Percentiles rank a stretch among this genome's conserved stretches.
These are phyloP conservation scores for Leishmania tropica DNA, from an alignment of 208 protist species.

Conservation along the genomic window DNA sequence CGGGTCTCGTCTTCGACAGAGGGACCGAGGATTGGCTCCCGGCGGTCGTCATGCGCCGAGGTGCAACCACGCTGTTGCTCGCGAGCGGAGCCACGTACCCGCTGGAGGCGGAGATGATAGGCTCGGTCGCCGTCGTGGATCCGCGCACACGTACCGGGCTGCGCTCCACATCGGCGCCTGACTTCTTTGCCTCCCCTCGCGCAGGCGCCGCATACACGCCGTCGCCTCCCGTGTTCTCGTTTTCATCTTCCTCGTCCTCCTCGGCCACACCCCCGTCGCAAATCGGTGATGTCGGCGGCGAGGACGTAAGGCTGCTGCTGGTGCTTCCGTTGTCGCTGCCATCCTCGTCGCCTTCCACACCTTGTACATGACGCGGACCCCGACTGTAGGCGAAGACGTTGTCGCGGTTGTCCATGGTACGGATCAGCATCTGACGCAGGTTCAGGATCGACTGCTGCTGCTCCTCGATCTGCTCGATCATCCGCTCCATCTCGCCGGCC, in stretches of 20 bases:
- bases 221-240: not conserved
- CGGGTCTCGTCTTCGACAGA: not conserved
- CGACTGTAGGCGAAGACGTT: slow-evolving; percentile 23
- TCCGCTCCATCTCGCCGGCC: slow-evolving; percentile 65
- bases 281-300: slow-evolving; percentile 11
- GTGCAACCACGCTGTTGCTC: slow-evolving; percentile 27
- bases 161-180: not conserved
- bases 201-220: not conserved
- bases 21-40: not conserved
- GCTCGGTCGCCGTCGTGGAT: not conserved
- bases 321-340: not conserved
- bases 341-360: slow-evolving; percentile 7
- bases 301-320: slow-evolving; percentile 15
- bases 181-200: not conserved
- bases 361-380: slow-evolving; percentile 18
- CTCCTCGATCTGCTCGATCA: slow-evolving; percentile 76
- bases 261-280: not conserved
- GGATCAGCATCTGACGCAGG: slow-evolving; percentile 82
- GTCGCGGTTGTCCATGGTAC: slow-evolving; percentile 54
- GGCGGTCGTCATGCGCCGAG: not conserved
- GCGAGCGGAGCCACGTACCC: not conserved
- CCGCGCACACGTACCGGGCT: not conserved
- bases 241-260: slow-evolving; percentile 9
- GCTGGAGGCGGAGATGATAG: slow-evolving; percentile 11
- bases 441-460: slow-evolving; percentile 87